Base-by-base conservation (phyloP, 2,329 filamentous ascomycete species). In the Ophiostoma sp. region DNA sequence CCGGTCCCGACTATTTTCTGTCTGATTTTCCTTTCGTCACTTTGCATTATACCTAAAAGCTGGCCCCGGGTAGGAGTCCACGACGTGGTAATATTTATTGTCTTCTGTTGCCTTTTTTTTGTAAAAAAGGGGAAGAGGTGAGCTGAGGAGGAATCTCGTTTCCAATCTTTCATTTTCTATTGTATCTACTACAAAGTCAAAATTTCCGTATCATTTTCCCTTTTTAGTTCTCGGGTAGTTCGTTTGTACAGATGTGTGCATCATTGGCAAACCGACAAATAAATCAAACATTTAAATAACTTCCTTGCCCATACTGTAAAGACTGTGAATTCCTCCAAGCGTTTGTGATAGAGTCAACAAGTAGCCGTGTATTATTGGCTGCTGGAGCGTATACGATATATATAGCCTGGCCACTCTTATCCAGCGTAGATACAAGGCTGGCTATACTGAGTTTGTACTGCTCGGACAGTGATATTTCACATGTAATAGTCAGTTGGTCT, bases 31-130 rank as follows among this genome's bases (percentile, higher is more conserved):
- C 48, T 70, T 57, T 68, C 33, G 45, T 69, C 25, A 22, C 31
- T 66, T 50, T 48, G 45, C 71, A 70, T 68, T 45, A 64, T 73
- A 55, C 55, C 73, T 55, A 55, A 72, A 73, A 71, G 72, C 68
- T 71, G 73, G 73, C 73, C 73, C 73, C 73, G 73, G 73, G 73
- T 72, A 36, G 73, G 73, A 72, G 70, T 74, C 73, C 73, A 74
- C 73, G 31, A 71, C 22, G 68, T 64, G 73, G 70, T 74, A 74
- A 74, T 74, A 61, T 63, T 42, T 74, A 55, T 69, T 63, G 71
- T 69, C 50, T 45, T 70, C 31, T 70, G 9, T 48, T 70, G 9
- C 33, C 9, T 42, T 70, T 1, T 19, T 3, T 39, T 42, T 31
- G 8, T 9, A 12, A n/a, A 39, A 55, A 39, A 39, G 45, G 8